A percentile compares a stretch with the other conserved stretches of the same genome.
Conservation (phyloP, 2,329 filamentous ascomycete species). For the Pezizomycotina sp. region DNA sequence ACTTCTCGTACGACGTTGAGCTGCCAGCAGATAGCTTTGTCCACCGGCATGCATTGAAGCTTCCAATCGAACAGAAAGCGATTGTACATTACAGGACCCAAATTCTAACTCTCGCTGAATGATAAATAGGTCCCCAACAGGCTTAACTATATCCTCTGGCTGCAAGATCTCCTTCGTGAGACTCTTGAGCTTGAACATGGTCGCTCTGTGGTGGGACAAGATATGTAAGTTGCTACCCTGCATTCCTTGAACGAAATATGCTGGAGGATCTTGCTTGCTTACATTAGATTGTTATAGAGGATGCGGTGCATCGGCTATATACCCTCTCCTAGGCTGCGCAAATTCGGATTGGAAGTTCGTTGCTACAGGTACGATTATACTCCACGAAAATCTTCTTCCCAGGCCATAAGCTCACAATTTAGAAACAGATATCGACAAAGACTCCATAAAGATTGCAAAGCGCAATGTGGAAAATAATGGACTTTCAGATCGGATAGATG, state of each 20-base stretch:
- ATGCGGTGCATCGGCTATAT: slow-evolving; percentile 81
- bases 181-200: slow-evolving; percentile 31
- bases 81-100: slow-evolving; percentile 8
- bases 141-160: slow-evolving; percentile 81
- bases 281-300: slow-evolving; percentile 37
- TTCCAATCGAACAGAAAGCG: background rate
- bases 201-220: slow-evolving; percentile 50
- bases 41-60: slow-evolving; percentile 51
- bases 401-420: no score
- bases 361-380: slow-evolving; percentile 40
- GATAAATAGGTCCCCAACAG: no score
- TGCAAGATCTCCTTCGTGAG: slow-evolving; percentile 50
- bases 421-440: slow-evolving; percentile 52
- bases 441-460: slow-evolving; percentile 48
- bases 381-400: background rate
- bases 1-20: slow-evolving; percentile 56
- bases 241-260: slow-evolving; percentile 3
- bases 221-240: slow-evolving; percentile 41
- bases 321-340: slow-evolving; percentile 61
- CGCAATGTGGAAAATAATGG: slow-evolving; percentile 54
- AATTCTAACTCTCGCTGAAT: no score
- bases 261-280: slow-evolving; percentile 1
- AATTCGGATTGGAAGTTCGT: slow-evolving; percentile 55
- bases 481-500: no score
- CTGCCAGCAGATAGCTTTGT: slow-evolving; percentile 68